Percentiles rank a stretch among this genome's conserved stretches.
Conservation (phyloP, 768 basidiomycete genomes). For the Scleroderma bovista region DNA sequence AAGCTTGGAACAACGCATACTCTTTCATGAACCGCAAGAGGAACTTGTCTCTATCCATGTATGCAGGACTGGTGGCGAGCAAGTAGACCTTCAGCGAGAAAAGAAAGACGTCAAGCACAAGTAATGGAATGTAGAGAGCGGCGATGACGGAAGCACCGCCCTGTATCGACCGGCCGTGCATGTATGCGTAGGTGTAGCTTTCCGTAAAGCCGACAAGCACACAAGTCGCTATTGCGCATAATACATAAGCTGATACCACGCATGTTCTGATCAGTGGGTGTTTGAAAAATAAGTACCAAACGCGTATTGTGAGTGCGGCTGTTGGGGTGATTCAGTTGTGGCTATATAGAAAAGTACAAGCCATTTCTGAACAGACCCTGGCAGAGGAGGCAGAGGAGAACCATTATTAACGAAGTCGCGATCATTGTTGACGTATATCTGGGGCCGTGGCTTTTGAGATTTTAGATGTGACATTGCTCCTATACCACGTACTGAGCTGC, state of each 20-base stretch:
- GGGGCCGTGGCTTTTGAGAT: no score
- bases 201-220: background rate
- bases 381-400: no score
- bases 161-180: background rate
- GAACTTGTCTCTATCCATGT: constrained; percentile 4
- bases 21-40: constrained; percentile 16
- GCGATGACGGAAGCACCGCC: background rate
- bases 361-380: background rate
- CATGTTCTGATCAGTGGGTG: constrained; percentile 1
- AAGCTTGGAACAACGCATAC: constrained; percentile 1
- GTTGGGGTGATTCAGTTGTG: background rate
- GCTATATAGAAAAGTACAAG: no score
- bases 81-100: constrained; percentile 11
- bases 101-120: constrained; percentile 11
- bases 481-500: no score
- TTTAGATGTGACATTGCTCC: no score
- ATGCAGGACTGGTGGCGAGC: constrained; percentile 9
- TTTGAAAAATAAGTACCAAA: constrained; percentile 12
- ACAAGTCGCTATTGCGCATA: background rate
- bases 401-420: no score
- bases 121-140: constrained; percentile 11
- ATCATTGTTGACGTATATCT: no score
- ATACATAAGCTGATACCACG: constrained; percentile 1
- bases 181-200: background rate
- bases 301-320: constrained; percentile 11